Conservation (phyloP, 2,329 filamentous ascomycete species). For the Sporothrix schenckii region DNA sequence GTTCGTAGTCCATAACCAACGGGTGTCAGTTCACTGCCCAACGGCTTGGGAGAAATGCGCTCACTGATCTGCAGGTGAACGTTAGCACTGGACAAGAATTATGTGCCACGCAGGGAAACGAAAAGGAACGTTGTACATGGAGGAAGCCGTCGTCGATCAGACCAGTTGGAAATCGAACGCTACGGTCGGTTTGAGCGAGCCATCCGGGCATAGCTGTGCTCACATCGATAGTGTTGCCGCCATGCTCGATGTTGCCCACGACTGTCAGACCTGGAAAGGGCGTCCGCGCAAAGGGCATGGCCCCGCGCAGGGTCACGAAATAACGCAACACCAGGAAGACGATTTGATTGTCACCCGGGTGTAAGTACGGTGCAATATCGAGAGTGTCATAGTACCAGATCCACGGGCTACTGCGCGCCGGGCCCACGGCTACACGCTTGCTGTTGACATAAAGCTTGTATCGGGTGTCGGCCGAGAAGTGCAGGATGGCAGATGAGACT, state of each 20-base stretch:
- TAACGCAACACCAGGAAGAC: constrained; percentile 41
- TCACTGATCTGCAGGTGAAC: constrained; percentile 38
- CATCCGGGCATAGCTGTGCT: constrained; percentile 35
- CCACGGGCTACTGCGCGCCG: constrained; percentile 43
- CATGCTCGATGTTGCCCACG: constrained; percentile 35
- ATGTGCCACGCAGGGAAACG: no score
- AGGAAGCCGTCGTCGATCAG: constrained; percentile 47
- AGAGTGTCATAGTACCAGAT: constrained; percentile 45
- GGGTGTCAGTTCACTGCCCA: constrained; percentile 30
- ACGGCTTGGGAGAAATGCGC: constrained; percentile 30
- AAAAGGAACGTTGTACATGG: constrained; percentile 42
- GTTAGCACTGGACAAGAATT: background rate
- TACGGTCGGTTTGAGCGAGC: constrained; percentile 39
- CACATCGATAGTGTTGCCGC: constrained; percentile 26
- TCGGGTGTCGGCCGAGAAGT: constrained; percentile 47
- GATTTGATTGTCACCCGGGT: constrained; percentile 40
- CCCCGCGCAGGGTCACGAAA: constrained; percentile 38
- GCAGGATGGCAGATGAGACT: constrained; percentile 27
- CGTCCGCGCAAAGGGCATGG: constrained; percentile 43
- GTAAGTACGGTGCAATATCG: constrained; percentile 40
- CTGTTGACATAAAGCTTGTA: constrained; percentile 50
- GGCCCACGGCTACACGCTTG: constrained; percentile 44
- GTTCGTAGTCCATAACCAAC: constrained; percentile 42
- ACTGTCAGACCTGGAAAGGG: constrained; percentile 40
- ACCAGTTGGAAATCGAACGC: constrained; percentile 39